phyloP scores from a whole-genome alignment of 257 asterid genomes.

The Parsonsia alboflavescens region DNA sequence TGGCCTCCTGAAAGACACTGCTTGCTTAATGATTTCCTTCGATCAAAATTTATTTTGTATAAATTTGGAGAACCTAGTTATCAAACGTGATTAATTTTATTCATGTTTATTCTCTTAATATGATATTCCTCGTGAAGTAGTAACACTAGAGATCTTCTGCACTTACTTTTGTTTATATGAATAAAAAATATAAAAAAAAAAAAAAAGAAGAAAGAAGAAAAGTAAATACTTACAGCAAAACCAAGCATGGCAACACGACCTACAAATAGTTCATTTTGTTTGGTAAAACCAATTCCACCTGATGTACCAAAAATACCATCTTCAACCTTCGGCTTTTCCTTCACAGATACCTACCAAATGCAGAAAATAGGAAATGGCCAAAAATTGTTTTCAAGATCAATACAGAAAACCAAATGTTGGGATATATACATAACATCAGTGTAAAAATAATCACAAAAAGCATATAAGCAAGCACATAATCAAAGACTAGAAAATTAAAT shows the following conservation, averaged over 20 bases:
- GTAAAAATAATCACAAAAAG: background rate
- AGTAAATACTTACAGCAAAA: constrained; percentile 62
- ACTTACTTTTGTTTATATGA: background rate
- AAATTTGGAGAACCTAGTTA: background rate
- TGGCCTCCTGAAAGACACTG: too few relatives aligned
- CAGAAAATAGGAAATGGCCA: background rate
- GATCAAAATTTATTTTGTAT: too few relatives aligned
- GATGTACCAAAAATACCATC: constrained; percentile 92
- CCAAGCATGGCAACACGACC: constrained; percentile 98
- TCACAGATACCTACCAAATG: constrained; percentile 29
- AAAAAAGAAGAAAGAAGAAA: too few relatives aligned
- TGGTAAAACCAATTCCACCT: constrained; percentile 87
- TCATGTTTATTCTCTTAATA: background rate
- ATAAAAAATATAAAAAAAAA: background rate
- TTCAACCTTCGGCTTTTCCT: constrained; percentile 63
- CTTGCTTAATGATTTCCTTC: too few relatives aligned
- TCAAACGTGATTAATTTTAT: background rate
- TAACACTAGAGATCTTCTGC: background rate
- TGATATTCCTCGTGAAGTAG: background rate
- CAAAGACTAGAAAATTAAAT: background rate
- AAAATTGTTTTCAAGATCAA: background rate
- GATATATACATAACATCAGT: background rate
- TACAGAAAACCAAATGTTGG: background rate
- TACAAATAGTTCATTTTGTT: constrained; percentile 86
- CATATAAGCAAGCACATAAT: background rate